Evolutionary conservation across 2,329 filamentous ascomycete species (phyloP).

Genomic region (Aureobasidium zeae): DNA sequence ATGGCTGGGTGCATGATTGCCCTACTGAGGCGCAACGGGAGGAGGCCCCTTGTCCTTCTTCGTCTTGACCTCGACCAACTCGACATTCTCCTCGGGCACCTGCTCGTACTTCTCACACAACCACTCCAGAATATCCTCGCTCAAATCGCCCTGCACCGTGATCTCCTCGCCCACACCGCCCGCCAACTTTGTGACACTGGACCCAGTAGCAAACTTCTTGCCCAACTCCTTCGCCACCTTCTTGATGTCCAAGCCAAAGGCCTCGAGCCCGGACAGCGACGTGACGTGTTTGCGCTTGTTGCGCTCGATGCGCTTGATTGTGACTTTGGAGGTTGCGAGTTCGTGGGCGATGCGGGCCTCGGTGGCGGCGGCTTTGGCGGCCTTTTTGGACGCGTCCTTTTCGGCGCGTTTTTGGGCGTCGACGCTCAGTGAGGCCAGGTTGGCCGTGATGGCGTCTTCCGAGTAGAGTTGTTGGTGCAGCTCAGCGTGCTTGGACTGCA

Average conservation of each 20-base stretch:
- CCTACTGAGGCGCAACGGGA: constrained; percentile 5
- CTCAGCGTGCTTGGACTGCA: constrained; percentile 61
- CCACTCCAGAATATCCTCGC: constrained; percentile 88
- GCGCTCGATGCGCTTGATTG: constrained; percentile 93
- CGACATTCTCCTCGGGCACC: constrained; percentile 90
- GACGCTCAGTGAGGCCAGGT: constrained; percentile 75
- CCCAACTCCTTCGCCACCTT: constrained; percentile 88
- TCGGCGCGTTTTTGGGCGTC: constrained; percentile 90
- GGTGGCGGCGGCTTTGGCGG: constrained; percentile 80
- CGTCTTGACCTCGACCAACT: constrained; percentile 91
- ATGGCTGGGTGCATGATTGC: no score
- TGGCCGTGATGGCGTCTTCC: constrained; percentile 65
- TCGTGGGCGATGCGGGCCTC: constrained; percentile 77
- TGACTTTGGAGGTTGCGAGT: constrained; percentile 71
- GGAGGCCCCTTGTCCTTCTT: constrained; percentile 53
- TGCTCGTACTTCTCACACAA: constrained; percentile 79
- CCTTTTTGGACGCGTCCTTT: constrained; percentile 95
- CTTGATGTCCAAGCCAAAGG: constrained; percentile 85
- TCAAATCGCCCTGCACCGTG: constrained; percentile 93
- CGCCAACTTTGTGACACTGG: constrained; percentile 74
- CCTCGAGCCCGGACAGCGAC: constrained; percentile 79
- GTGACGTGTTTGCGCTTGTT: constrained; percentile 98
- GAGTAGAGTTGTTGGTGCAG: constrained; percentile 80
- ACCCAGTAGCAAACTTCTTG: constrained; percentile 96
- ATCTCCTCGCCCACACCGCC: constrained; percentile 75